Conservation (phyloP, 495 filamentous ascomycete genomes). For the Copromyces sp. region DNA sequence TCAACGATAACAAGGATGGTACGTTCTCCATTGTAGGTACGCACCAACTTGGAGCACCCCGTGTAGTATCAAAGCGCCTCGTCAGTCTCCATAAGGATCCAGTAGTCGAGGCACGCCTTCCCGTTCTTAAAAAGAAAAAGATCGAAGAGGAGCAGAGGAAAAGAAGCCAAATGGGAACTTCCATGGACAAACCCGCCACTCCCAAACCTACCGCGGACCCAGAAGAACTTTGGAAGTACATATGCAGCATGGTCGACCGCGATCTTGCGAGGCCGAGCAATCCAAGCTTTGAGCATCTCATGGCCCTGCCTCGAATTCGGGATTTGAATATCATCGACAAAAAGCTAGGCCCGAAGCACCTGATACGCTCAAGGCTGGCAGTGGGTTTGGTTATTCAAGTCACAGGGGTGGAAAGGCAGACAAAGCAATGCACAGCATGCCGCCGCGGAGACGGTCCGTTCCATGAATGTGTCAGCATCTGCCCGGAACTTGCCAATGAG, state of each 20-base stretch:
- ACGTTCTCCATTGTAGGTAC: constrained; percentile 19
- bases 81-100: neutral
- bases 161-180: neutral
- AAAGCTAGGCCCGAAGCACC: neutral
- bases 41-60: neutral
- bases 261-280: neutral
- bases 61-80: neutral
- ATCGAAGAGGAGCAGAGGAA: neutral
- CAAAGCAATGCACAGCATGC: neutral
- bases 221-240: neutral
- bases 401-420: neutral
- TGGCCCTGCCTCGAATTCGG: neutral
- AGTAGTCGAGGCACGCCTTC: neutral
- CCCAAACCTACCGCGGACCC: neutral
- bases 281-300: neutral
- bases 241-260: neutral
- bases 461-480: neutral
- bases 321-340: neutral
- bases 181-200: neutral
- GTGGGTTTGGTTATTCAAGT: neutral
- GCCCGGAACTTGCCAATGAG: neutral
- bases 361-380: neutral
- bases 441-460: neutral
- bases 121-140: neutral
- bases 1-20: constrained; percentile 32